Conservation (phyloP, 345 rosid species). For the Cardamine chenopodiifolia region DNA sequence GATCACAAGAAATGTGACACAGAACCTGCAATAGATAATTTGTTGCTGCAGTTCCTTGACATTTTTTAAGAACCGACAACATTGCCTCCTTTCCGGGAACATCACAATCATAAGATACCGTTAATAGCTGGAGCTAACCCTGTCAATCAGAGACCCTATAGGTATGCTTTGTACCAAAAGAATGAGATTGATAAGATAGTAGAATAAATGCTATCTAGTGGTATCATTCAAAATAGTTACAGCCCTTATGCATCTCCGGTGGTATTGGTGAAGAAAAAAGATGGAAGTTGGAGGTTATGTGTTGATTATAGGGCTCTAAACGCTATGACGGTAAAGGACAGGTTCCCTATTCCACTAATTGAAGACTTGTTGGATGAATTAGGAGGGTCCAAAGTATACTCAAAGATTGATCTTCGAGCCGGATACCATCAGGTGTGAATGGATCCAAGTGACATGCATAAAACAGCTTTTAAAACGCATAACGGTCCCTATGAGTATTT, state of each 20-base stretch:
- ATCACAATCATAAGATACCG: too few species aligned
- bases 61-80: too few species aligned
- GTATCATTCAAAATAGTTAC: neutral
- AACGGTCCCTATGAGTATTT: neutral
- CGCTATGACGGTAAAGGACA: neutral
- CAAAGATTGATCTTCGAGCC: neutral
- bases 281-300: neutral
- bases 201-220: neutral
- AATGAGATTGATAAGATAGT: too few species aligned
- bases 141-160: too few species aligned
- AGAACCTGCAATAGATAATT: too few species aligned
- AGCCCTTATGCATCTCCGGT: neutral
- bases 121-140: too few species aligned
- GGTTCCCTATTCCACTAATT: neutral
- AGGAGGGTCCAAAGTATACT: rapidly evolving
- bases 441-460: rapidly evolving
- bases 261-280: neutral
- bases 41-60: too few species aligned
- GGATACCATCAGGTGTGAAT: neutral
- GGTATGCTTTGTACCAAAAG: too few species aligned
- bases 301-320: neutral
- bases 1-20: too few species aligned
- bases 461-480: neutral
- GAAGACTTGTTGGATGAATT: neutral
- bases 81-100: too few species aligned